Evolutionary conservation across 2,329 filamentous ascomycete species (phyloP).

Genomic region (Alternaria dauci): DNA sequence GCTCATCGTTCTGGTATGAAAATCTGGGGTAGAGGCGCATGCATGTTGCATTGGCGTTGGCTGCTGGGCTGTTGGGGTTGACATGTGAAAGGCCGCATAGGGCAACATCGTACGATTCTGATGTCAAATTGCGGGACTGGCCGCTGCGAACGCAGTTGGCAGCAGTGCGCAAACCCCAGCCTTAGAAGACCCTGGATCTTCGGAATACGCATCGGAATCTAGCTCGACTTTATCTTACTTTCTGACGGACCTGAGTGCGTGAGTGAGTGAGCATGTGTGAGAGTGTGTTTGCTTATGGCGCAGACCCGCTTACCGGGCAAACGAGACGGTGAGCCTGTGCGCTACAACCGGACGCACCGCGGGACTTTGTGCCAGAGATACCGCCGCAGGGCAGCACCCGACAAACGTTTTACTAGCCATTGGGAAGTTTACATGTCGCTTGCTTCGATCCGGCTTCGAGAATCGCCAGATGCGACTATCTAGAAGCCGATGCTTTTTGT

Average conservation of each 20-base stretch:
- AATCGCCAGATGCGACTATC: background rate
- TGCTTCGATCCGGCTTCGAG: background rate
- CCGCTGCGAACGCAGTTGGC: conserved; percentile 10
- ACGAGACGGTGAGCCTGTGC: background rate
- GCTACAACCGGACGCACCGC: background rate
- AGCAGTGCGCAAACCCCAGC: conserved; percentile 1
- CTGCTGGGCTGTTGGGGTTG: background rate
- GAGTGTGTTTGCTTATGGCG: background rate
- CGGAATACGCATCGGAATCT: conserved; percentile 26
- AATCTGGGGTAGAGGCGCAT: conserved; percentile 27
- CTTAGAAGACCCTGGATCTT: conserved; percentile 14
- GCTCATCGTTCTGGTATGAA: conserved; percentile 4
- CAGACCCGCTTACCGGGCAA: background rate
- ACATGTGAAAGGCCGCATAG: conserved; percentile 5
- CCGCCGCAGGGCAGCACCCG: background rate
- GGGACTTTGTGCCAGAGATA: background rate
- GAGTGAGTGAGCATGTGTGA: no score
- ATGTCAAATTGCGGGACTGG: conserved; percentile 30
- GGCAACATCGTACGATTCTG: conserved; percentile 44
- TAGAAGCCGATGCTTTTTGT: background rate
- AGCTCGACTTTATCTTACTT: no score
- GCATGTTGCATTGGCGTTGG: conserved; percentile 19
- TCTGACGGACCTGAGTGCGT: background rate
- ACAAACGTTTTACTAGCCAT: background rate
- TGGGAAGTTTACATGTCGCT: background rate